A percentile compares a stretch with the other conserved stretches of the same genome.
Evolutionary conservation across 2,329 filamentous ascomycete genomes (phyloP).

Genomic region (Phialocephala sp.): DNA sequence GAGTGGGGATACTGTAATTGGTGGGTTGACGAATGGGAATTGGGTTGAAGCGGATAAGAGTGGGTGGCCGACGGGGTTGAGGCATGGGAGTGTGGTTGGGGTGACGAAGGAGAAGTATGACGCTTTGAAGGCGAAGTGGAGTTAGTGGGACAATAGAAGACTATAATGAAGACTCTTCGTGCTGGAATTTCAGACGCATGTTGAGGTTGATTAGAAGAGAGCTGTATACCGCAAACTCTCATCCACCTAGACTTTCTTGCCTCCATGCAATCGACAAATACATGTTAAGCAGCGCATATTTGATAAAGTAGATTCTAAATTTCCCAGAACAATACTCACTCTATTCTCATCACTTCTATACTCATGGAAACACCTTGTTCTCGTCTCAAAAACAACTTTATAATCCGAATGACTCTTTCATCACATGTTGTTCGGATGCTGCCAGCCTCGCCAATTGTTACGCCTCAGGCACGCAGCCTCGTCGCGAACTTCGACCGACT

Average conservation of each 20-base stretch:
- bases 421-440: background rate
- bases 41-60: slow-evolving; percentile 52
- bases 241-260: no score
- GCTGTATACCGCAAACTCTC: no score
- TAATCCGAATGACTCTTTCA: background rate
- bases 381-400: background rate
- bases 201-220: no score
- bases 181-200: no score
- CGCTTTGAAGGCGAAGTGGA: slow-evolving; percentile 48
- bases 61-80: slow-evolving; percentile 53
- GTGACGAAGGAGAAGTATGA: slow-evolving; percentile 51
- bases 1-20: slow-evolving; percentile 29
- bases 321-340: background rate
- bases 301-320: no score
- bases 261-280: no score
- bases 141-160: no score
- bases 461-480: slow-evolving; percentile 5
- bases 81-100: slow-evolving; percentile 58
- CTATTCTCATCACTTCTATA: background rate
- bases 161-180: background rate
- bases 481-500: background rate
- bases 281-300: no score
- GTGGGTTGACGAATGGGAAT: slow-evolving; percentile 37
- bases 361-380: background rate
- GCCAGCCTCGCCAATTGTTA: background rate